Conservation (phyloP, 129 eudicot genomes). For the Gnaphalium uliginosum region DNA sequence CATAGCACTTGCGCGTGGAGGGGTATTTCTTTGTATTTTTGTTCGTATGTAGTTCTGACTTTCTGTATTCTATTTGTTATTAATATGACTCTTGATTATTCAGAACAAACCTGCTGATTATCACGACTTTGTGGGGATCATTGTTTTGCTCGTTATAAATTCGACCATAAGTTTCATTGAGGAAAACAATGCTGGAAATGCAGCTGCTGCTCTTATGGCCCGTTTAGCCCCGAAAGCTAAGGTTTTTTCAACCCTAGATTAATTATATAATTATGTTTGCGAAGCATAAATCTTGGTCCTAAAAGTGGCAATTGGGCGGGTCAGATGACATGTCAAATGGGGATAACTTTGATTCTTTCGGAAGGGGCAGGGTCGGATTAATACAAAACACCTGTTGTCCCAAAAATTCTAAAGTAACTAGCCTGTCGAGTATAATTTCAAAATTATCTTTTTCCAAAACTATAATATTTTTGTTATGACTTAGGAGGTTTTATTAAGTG, state of each 20-base stretch:
- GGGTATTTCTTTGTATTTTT: constrained; percentile 39
- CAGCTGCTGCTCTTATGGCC: constrained; percentile 96
- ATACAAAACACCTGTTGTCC: not conserved
- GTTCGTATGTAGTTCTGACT: not conserved
- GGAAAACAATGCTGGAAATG: constrained; percentile 94
- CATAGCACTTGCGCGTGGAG: constrained; percentile 89
- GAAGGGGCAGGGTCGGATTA: not conserved
- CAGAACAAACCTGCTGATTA: constrained; percentile 70
- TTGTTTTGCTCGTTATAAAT: constrained; percentile 65
- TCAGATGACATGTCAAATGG: not conserved
- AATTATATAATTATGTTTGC: not conserved
- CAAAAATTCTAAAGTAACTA: no score
- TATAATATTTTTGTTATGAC: no score
- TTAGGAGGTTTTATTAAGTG: no score
- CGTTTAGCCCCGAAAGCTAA: constrained; percentile 93
- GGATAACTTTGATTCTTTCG: not conserved
- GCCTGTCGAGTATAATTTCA: no score
- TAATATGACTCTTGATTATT: constrained; percentile 7
- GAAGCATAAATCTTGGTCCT: not conserved
- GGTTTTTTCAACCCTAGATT: constrained; percentile 33
- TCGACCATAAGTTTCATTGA: constrained; percentile 87
- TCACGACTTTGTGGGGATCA: constrained; percentile 74
- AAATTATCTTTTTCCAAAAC: no score
- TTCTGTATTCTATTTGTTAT: not conserved
- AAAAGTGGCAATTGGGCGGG: not conserved